These are phyloP conservation scores for Penicillium hordei DNA, from an alignment of 2,329 filamentous ascomycete species.

Conservation along the genomic window DNA sequence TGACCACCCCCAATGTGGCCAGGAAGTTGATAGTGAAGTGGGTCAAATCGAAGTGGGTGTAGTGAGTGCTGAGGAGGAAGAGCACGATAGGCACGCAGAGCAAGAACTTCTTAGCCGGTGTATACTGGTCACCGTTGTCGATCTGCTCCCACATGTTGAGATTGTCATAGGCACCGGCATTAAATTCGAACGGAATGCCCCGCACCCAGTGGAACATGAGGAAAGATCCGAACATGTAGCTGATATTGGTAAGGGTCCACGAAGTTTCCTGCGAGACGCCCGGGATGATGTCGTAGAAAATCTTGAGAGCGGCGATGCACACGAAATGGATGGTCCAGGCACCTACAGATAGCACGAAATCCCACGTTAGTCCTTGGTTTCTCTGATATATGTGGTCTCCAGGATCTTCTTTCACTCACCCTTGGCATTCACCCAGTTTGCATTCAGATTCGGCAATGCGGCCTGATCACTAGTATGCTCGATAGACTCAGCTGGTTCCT, in stretches of 20 bases:
- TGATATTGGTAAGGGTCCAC: constrained; percentile 98
- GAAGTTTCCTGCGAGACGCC: constrained; percentile 96
- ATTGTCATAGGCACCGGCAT: constrained; percentile 96
- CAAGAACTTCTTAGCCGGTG: constrained; percentile 96
- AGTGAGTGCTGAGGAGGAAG: constrained; percentile 96
- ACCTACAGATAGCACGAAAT: constrained; percentile 54
- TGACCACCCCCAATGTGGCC: constrained; percentile 86
- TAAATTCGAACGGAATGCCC: constrained; percentile 98
- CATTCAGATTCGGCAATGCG: constrained; percentile 90
- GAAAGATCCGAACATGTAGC: constrained; percentile 98
- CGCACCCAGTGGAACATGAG: constrained; percentile 99
- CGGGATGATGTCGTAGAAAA: constrained; percentile 94
- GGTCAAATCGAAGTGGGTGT: constrained; percentile 94
- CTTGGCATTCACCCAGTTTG: constrained; percentile 99
- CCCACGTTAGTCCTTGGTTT: constrained; percentile 9
- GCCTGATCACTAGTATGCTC: constrained; percentile 98
- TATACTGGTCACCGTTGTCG: constrained; percentile 98
- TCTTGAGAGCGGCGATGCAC: constrained; percentile 86
- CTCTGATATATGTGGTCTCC: background rate
- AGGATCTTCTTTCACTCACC: constrained; percentile 57
- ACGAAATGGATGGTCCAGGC: constrained; percentile 98
- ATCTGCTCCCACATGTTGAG: constrained; percentile 99
- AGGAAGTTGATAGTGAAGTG: constrained; percentile 98
- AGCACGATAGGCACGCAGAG: constrained; percentile 90
- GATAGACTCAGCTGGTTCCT: constrained; percentile 92